A percentile compares a stretch with the other conserved stretches of the same genome.
Conservation (phyloP, 768 basidiomycete genomes). For the Serendipita vermifera region DNA sequence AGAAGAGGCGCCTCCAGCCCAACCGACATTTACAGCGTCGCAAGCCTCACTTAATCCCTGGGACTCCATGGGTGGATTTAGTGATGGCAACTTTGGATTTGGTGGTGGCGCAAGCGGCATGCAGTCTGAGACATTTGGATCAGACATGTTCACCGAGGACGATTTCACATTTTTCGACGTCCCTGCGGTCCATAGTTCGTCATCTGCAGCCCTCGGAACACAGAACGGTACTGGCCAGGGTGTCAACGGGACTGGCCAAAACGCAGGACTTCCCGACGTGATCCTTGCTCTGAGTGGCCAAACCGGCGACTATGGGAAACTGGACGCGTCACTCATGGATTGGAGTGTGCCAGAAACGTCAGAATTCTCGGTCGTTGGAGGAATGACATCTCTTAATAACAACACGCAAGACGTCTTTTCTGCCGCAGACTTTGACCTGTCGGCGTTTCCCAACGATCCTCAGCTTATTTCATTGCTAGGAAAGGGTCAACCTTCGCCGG, state of each 20-base stretch:
- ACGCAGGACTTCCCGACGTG: background rate
- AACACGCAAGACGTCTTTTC: no score
- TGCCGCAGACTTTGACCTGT: no score
- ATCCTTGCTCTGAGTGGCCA: background rate
- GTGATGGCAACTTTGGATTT: background rate
- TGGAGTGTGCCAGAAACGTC: no score
- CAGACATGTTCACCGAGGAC: background rate
- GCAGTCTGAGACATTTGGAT: background rate
- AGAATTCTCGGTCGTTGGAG: no score
- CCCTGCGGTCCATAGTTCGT: background rate
- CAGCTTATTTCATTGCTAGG: no score
- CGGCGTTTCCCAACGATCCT: no score
- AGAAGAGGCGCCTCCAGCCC: background rate
- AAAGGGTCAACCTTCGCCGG: no score
- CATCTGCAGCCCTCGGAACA: background rate
- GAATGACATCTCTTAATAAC: no score
- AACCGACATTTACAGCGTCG: background rate
- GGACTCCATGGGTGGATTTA: background rate
- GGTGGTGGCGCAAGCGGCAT: background rate
- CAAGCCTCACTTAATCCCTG: background rate
- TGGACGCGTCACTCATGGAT: background rate
- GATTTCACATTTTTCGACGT: constrained; percentile 1
- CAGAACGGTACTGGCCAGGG: no score
- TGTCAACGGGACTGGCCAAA: no score
- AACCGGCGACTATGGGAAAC: background rate